Evolutionary conservation across 2,329 filamentous ascomycete species (phyloP), one percentile per base, ranked within the genome.

Genomic region (Botrytis fabae): DNA sequence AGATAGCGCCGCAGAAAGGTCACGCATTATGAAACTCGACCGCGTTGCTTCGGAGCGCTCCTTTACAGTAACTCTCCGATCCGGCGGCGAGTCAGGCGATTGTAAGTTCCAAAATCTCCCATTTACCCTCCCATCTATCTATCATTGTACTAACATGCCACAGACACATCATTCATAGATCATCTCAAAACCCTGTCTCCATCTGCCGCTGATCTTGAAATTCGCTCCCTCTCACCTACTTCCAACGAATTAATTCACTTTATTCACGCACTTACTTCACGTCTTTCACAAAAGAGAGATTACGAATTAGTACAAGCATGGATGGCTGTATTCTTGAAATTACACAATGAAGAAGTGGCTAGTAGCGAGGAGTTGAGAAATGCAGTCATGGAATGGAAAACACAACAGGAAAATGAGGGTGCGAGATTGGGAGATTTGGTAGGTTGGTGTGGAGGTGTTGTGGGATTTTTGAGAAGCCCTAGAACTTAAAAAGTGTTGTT

Each of bases 291-390:
- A 69, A 90, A 91, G 76, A 89, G 88, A 65, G 96, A 98, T 82
- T 99, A 97, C 82, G 96, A 99, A 83, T 86, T 99, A 57, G 92
- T 94, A 25, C 95, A 98, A 82, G 94, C 94, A 0, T 99, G 96
- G 95, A 98, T 99, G 94, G 91, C 92, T 2, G 95, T 98, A 1
- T 97, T 98, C 79, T 81, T 99, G 74, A 89, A 91, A 65, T 84
- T 97, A 59, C 95, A 98, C 82, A 87, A 86, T 10, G 90, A 91
- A 74, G 83, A 86, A 25, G 83, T 92, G 22, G 81, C 83, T 0
- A 66, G 74, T 20, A 76, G 79, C 73, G 83, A 84, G 76, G 78
- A 81, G 44, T 81, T 95, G 22, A 85, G 90, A 63, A 84, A 82
- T 1, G 89, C 88, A 8, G 82, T 98, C 74, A 82, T 83, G 70